Base-by-base conservation (phyloP, 1,139 yeast species). In the Debaryomyces fabryi region DNA sequence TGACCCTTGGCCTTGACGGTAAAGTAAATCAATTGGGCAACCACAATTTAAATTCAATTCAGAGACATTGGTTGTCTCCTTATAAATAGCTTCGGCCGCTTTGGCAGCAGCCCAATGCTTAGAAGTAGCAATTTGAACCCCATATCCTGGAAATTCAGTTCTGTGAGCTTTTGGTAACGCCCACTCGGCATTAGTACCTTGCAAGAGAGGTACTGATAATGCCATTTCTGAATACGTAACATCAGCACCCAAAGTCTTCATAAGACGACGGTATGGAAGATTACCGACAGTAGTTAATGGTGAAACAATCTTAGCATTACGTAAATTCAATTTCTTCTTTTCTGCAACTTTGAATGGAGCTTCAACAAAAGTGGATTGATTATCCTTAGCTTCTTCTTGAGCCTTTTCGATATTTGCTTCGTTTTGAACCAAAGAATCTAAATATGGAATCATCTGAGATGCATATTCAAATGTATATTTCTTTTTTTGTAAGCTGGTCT, bases 281-380 rank as follows among this genome's bases (percentile, higher is more conserved):
- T 93, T 93, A 29, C 99, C 99, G 6, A 95, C 99, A 0, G 99
- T 93, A 20, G 99, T 95, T 55, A 93, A 78, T 2, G 99, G 99
- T 1, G 97, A 90, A 10, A 93, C 86, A 52, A 93, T 91, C 65
- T 90, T 92, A 52, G 95, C 93, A 36, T 82, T 72, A 45, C 76
- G 72, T 46, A 88, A 76, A 61, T 90, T 74, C 41, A 95, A 67
- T 51, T 70, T 78, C 65, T 86, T 88, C 81, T 93, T 93, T 66
- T 93, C 98, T n/a, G 80, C 71, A 0, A 89, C 78, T 58, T 81
- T 82, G 66, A 85, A 82, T n/a, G 92, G 86, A 1, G 95, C 79
- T 61, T 92, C 97, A 47, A 81, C 72, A 60, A 82, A 93, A 12
- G 78, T 70, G 6, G 70, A 62, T 39, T 56, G 57, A 37, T 66